A percentile compares a stretch with the other conserved stretches of the same genome.
Conservation (phyloP, 164 flowering plant genomes). For the Echeveria elegans region DNA sequence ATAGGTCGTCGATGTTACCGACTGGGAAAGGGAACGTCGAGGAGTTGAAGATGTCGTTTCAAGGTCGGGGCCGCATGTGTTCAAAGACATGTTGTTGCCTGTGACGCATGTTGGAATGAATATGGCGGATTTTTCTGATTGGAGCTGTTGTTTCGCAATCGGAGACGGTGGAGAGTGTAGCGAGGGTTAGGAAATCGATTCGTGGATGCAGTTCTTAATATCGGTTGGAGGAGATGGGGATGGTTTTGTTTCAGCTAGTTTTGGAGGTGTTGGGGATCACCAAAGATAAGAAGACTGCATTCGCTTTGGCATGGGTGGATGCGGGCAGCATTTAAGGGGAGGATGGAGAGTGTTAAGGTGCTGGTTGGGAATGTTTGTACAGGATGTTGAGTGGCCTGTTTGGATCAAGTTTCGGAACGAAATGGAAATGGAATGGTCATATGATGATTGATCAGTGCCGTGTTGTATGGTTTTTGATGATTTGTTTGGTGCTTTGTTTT, state of each 20-base stretch:
- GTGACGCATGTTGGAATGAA: conserved; percentile 46
- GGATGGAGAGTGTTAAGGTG: no score
- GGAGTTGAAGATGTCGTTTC: conserved; percentile 53
- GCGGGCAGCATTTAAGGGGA: no score
- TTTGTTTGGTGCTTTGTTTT: no score
- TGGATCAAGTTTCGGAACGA: no score
- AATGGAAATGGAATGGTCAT: no score
- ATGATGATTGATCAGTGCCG: no score
- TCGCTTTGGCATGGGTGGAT: conserved; percentile 38
- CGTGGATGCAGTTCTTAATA: conserved; percentile 23
- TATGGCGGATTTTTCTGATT: conserved; percentile 28
- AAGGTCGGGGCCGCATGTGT: conserved; percentile 46
- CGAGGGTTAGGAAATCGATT: no score
- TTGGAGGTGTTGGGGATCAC: conserved; percentile 30
- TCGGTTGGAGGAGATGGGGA: conserved; percentile 35
- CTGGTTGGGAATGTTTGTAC: no score
- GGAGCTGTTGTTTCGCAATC: conserved; percentile 18
- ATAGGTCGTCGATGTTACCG: conserved; percentile 42
- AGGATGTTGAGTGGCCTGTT: no score
- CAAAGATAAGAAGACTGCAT: conserved; percentile 53
- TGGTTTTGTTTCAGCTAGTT: no score
- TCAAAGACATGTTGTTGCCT: conserved; percentile 48
- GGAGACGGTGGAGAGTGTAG: no score
- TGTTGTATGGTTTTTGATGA: no score
- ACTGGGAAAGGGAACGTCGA: conserved; percentile 31